phyloP scores from a whole-genome alignment of 805 yeast genomes.

The Candida insectorum region DNA sequence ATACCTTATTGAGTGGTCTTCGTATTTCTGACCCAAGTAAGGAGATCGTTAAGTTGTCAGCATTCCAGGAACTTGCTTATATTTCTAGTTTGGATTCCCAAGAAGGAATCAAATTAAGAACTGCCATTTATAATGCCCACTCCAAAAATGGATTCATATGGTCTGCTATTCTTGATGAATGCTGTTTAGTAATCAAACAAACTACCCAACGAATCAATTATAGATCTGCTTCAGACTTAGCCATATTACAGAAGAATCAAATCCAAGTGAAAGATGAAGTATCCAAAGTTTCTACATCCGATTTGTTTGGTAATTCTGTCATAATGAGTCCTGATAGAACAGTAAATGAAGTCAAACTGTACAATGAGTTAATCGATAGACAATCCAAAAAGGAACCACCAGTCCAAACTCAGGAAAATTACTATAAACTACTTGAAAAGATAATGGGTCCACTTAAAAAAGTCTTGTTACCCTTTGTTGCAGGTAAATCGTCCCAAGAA shows the following conservation, averaged over 20 bases:
- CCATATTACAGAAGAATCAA: conserved; percentile 21
- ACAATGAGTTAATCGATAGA: conserved; percentile 8
- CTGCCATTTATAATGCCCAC: conserved; percentile 50
- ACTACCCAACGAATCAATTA: conserved; percentile 42
- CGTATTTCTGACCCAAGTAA: conserved; percentile 42
- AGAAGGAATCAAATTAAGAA: conserved; percentile 43
- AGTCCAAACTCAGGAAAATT: too few relatives aligned
- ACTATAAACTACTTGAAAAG: conserved; percentile 4
- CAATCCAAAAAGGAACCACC: conserved; percentile 1
- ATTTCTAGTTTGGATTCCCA: conserved; percentile 49
- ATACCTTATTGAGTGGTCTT: conserved; percentile 62
- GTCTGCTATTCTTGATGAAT: conserved; percentile 59
- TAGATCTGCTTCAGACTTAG: conserved; percentile 27
- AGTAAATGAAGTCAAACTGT: conserved; percentile 5
- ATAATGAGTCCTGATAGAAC: conserved; percentile 4
- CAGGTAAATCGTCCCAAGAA: conserved; percentile 1
- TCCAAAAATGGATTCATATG: conserved; percentile 48
- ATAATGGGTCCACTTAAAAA: conserved; percentile 4
- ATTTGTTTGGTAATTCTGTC: conserved; percentile 38
- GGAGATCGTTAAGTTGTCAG: conserved; percentile 49
- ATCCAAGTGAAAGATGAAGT: conserved; percentile 16
- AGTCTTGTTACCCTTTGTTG: conserved; percentile 2
- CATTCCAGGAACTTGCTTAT: conserved; percentile 73
- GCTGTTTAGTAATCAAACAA: conserved; percentile 51
- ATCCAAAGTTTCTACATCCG: conserved; percentile 9